Conservation (phyloP, 2,329 filamentous ascomycete genomes). For the Trichoderma aggressivum region DNA sequence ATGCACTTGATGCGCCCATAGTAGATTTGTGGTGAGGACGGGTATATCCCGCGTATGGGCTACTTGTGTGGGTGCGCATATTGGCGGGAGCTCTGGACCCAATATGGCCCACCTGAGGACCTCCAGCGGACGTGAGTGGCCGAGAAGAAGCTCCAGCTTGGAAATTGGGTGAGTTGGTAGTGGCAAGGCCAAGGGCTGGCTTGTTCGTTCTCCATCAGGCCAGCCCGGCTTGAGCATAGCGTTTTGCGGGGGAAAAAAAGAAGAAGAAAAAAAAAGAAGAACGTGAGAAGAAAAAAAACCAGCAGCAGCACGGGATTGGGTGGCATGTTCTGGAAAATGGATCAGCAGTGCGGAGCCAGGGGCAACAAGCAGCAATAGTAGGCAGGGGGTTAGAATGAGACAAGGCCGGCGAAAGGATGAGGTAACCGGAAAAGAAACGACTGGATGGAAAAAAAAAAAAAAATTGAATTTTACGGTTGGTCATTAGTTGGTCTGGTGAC, state of each 20-base stretch:
- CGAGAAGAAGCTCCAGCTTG: neutral
- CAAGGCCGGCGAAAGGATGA: neutral
- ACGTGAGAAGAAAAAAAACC: neutral
- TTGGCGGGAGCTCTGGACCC: neutral
- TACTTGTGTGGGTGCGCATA: neutral
- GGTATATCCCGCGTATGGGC: neutral
- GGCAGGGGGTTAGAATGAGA: neutral
- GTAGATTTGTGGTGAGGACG: neutral
- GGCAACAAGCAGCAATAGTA: neutral
- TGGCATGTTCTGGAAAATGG: neutral
- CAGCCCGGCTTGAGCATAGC: slow-evolving; percentile 8
- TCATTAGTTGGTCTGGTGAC: neutral
- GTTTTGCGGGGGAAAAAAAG: slow-evolving; percentile 17
- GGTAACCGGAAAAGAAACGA: neutral
- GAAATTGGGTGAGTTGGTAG: neutral
- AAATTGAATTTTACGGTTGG: neutral
- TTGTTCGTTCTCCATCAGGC: neutral
- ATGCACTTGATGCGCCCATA: accelerated
- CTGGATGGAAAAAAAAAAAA: too few relatives aligned
- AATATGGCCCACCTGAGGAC: slow-evolving; percentile 4
- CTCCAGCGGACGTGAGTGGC: neutral
- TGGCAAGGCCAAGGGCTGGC: neutral
- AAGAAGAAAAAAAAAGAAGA: neutral
- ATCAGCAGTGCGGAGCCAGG: neutral
- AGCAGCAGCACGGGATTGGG: neutral